Percentiles rank a stretch among this genome's conserved stretches.
Evolutionary conservation across 805 yeast species (phyloP).

Genomic region (Candida caryicola): DNA sequence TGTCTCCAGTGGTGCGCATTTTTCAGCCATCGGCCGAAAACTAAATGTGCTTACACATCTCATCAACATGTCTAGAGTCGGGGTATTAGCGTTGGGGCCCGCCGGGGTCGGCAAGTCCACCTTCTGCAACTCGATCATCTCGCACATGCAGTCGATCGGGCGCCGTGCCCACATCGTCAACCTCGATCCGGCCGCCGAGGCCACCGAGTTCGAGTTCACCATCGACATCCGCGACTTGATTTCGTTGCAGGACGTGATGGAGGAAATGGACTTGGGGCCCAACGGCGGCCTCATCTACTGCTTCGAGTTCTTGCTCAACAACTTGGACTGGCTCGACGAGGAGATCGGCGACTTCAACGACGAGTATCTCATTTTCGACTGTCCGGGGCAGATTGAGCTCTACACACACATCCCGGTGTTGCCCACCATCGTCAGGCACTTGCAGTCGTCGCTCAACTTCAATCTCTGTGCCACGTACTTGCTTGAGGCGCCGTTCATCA

Average conservation of each 20-base stretch:
- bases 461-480: conserved; percentile 89
- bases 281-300: conserved; percentile 93
- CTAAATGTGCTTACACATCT: no score
- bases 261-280: conserved; percentile 89
- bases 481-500: conserved; percentile 89
- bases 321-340: conserved; percentile 95
- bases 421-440: conserved; percentile 84
- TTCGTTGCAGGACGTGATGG: conserved; percentile 91
- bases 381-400: conserved; percentile 95
- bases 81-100: conserved; percentile 91
- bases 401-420: conserved; percentile 93
- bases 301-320: conserved; percentile 84
- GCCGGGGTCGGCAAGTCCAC: conserved; percentile 97
- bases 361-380: conserved; percentile 90
- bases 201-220: conserved; percentile 86
- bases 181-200: conserved; percentile 95
- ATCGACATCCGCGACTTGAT: conserved; percentile 90
- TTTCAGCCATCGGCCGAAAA: no score
- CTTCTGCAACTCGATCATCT: conserved; percentile 81
- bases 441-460: conserved; percentile 76
- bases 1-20: no score
- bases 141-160: conserved; percentile 87
- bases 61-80: conserved; percentile 80
- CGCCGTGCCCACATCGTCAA: conserved; percentile 93
- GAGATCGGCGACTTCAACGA: conserved; percentile 95